Conservation (phyloP, 129 eudicot genomes). For the Heracleum sosnowskyi region DNA sequence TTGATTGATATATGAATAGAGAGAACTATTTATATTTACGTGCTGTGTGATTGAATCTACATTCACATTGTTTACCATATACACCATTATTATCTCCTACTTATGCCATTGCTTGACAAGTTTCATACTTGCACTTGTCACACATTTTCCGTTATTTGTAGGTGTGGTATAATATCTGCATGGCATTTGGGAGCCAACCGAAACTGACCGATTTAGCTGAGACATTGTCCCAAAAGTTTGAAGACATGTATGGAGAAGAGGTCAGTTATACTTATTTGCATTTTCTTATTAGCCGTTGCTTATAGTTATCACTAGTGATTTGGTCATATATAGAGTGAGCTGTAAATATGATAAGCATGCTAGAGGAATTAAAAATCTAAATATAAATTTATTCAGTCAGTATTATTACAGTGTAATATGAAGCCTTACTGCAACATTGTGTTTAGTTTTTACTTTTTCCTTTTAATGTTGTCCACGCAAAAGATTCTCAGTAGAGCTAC, state of each 20-base stretch:
- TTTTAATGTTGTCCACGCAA: not conserved
- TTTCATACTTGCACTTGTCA: not conserved
- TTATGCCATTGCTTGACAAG: not conserved
- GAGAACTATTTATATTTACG: not conserved
- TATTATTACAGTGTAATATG: not conserved
- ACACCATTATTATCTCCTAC: not conserved
- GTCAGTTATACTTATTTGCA: conserved; percentile 28
- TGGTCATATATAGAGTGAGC: not conserved
- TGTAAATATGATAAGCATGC: not conserved
- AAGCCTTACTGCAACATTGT: not conserved
- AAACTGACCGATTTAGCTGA: conserved; percentile 44
- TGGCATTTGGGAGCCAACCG: conserved; percentile 39
- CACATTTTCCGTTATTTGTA: conserved; percentile 5
- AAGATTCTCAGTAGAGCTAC: not conserved
- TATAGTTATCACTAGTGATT: not conserved
- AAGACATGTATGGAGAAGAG: conserved; percentile 73
- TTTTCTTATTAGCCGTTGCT: not conserved
- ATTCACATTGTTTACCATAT: not conserved
- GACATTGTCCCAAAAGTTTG: conserved; percentile 45
- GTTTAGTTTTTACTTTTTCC: not conserved
- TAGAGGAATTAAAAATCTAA: not conserved
- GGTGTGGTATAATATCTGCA: conserved; percentile 73
- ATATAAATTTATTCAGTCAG: not conserved
- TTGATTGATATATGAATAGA: not conserved
- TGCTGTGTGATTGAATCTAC: not conserved